Conservation (phyloP, 75 land plant species). For the Pinus taeda region DNA sequence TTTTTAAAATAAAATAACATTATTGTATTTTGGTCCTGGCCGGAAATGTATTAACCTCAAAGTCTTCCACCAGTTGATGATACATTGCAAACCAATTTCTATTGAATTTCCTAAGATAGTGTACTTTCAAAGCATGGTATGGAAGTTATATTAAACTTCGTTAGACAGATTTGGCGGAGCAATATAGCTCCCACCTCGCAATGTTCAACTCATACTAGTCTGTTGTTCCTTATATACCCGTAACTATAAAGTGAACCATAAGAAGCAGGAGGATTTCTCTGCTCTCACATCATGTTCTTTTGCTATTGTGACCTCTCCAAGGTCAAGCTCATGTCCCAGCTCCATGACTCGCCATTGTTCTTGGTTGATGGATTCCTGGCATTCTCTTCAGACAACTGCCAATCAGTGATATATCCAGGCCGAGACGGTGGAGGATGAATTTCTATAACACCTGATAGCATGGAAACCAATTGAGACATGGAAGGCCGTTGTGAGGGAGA, state of each 20-base stretch:
- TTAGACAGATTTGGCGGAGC: too few relatives aligned
- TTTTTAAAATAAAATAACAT: not conserved
- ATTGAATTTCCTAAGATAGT: not conserved
- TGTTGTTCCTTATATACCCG: too few relatives aligned
- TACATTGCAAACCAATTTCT: too few relatives aligned
- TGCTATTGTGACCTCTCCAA: not conserved
- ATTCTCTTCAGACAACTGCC: not conserved
- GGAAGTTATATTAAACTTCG: not conserved
- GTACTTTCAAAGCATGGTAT: not conserved
- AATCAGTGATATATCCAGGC: constrained; percentile 3
- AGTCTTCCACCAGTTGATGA: too few relatives aligned
- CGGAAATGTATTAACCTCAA: not conserved
- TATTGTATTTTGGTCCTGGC: not conserved
- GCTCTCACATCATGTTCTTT: not conserved
- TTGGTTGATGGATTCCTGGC: not conserved
- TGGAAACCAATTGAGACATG: constrained; percentile 20
- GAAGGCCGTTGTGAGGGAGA: constrained; percentile 12
- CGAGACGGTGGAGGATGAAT: not conserved
- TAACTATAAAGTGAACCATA: not conserved
- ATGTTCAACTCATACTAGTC: too few relatives aligned
- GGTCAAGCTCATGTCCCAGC: constrained; percentile 3
- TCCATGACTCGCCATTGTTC: not conserved
- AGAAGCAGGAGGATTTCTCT: not conserved
- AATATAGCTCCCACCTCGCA: not conserved
- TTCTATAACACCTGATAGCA: constrained; percentile 13